These are phyloP conservation scores for Zygnema circumcarinatum DNA, from an alignment of 139 green algal species.

Conservation along the genomic window DNA sequence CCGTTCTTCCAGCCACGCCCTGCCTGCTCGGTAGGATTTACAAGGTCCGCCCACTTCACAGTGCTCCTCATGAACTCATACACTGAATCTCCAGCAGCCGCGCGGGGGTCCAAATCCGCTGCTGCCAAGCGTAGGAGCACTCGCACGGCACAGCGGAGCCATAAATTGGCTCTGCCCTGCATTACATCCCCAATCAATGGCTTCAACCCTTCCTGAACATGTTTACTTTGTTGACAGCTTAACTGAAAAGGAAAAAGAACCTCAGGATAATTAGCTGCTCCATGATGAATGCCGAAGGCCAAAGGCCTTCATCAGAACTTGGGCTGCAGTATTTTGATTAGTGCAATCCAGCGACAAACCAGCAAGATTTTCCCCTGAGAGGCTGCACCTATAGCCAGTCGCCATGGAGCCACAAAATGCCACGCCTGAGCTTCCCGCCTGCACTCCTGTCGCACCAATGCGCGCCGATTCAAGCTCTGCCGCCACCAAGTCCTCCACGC, in stretches of 20 bases:
- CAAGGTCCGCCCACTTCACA: conserved; percentile 67
- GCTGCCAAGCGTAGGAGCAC: conserved; percentile 76
- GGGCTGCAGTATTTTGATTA: no score
- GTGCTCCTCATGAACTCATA: conserved; percentile 72
- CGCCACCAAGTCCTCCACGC: conserved; percentile 78
- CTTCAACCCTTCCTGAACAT: no score
- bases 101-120: conserved; percentile 64
- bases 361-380: no score
- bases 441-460: conserved; percentile 67
- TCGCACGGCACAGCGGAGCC: conserved; percentile 75
- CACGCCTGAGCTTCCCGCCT: conserved; percentile 59
- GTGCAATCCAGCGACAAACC: no score
- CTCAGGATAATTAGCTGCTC: no score
- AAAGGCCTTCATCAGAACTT: no score
- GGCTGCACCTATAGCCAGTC: conserved; percentile 35
- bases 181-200: neutral
- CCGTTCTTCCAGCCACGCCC: neutral
- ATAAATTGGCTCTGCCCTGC: conserved; percentile 75
- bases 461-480: conserved; percentile 66
- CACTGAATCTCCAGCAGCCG: conserved; percentile 50
- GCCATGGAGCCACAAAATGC: conserved; percentile 60
- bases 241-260: no score
- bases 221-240: no score
- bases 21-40: neutral
- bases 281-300: no score